Evolutionary conservation across 169 alveolate genomes (phyloP).

Genomic region (Plasmodium malariae): DNA sequence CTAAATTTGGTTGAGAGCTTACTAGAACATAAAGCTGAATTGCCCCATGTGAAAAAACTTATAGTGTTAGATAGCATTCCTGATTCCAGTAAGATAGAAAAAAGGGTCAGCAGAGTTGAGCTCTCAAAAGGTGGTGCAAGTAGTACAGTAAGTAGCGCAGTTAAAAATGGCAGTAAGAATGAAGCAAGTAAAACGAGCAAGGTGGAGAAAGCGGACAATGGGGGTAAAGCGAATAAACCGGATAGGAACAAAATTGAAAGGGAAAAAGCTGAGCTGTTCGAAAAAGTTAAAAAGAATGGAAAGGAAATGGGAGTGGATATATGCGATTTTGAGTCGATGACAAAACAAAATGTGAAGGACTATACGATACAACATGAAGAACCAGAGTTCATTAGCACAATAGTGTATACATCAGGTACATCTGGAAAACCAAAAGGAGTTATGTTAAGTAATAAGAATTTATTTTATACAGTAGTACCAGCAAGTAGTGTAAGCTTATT

Average conservation of each 20-base stretch:
- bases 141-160: too few species aligned
- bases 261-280: not conserved
- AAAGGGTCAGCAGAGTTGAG: too few species aligned
- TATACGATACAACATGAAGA: not conserved
- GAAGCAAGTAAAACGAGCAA: too few species aligned
- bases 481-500: not conserved
- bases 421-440: conserved; percentile 99
- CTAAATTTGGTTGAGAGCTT: conserved; percentile 6
- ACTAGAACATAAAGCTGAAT: not conserved
- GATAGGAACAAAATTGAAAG: not conserved
- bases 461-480: conserved; percentile 26
- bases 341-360: not conserved
- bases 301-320: conserved; percentile 9
- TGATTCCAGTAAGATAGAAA: not conserved
- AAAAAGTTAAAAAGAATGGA: not conserved
- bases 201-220: not conserved
- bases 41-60: conserved; percentile 47
- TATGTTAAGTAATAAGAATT: conserved; percentile 89
- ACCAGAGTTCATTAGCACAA: conserved; percentile 89
- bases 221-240: not conserved
- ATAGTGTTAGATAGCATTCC: conserved; percentile 29
- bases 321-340: not conserved
- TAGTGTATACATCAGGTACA: conserved; percentile 98
- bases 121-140: too few species aligned
- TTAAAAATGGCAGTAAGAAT: too few species aligned